Conservation (phyloP, 768 basidiomycete species). For the Lactifluus subvellereus region DNA sequence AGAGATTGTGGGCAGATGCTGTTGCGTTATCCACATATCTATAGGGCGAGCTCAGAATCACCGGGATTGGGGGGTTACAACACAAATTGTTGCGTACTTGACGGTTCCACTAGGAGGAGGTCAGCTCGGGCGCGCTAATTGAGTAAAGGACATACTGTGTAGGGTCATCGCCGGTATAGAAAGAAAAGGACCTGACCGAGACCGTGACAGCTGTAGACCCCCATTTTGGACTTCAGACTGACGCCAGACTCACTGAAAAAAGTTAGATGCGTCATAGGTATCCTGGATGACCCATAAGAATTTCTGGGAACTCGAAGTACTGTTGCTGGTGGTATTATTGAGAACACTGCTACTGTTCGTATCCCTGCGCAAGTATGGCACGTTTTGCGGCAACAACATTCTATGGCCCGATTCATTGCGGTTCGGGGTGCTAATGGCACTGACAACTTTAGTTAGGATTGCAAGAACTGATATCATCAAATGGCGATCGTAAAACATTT, state of each 20-base stretch:
- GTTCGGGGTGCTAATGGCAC: background rate
- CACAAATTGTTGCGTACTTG: slow-evolving; percentile 41
- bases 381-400: background rate
- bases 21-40: slow-evolving; percentile 57
- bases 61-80: background rate
- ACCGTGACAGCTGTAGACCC: background rate
- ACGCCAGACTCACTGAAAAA: slow-evolving; percentile 21
- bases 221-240: background rate
- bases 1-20: slow-evolving; percentile 50
- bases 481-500: slow-evolving; percentile 25
- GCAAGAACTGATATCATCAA: slow-evolving; percentile 22
- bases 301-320: background rate
- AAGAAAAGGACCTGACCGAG: slow-evolving; percentile 14
- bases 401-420: background rate
- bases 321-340: slow-evolving; percentile 13
- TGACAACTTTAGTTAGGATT: background rate
- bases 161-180: slow-evolving; percentile 15
- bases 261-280: slow-evolving; percentile 21
- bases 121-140: background rate
- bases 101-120: slow-evolving; percentile 53
- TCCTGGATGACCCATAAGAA: slow-evolving; percentile 23
- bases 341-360: slow-evolving; percentile 4
- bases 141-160: slow-evolving; percentile 24
- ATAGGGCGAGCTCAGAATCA: slow-evolving; percentile 10
- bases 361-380: slow-evolving; percentile 8